Evolutionary conservation across 1,284 basidiomycete genomes (phyloP).

Genomic region (Boletus smithii): DNA sequence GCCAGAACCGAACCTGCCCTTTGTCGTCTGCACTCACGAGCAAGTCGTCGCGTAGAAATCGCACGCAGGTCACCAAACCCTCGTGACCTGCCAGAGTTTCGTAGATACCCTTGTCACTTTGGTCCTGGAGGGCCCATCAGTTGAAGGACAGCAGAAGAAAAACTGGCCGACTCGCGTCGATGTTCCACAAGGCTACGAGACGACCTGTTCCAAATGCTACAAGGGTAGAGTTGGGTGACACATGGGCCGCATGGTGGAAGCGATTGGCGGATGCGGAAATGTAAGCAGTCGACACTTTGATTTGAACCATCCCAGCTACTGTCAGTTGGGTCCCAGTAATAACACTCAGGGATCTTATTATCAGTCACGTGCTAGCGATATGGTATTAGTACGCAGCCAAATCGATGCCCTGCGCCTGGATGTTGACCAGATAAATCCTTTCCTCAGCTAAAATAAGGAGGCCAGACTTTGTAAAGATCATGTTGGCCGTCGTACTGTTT

Average conservation of each 20-base stretch:
- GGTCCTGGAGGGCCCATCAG: constrained; percentile 40
- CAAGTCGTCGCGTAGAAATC: constrained; percentile 49
- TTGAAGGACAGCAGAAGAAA: neutral
- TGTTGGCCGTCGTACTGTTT: constrained; percentile 56
- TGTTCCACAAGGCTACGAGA: constrained; percentile 77
- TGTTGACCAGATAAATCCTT: constrained; percentile 15
- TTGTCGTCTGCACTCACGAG: constrained; percentile 74
- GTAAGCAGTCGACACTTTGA: constrained; percentile 46
- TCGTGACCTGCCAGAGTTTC: constrained; percentile 74
- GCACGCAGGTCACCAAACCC: constrained; percentile 73
- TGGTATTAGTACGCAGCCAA: constrained; percentile 2
- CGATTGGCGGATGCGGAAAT: constrained; percentile 80
- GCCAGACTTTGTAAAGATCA: constrained; percentile 47
- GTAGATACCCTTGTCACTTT: constrained; percentile 52
- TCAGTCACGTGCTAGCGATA: constrained; percentile 6
- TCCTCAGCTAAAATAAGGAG: constrained; percentile 17
- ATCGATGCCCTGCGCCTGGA: constrained; percentile 14
- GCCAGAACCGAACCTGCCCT: constrained; percentile 62
- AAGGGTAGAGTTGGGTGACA: constrained; percentile 48
- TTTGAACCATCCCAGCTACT: constrained; percentile 13
- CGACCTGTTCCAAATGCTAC: constrained; percentile 79
- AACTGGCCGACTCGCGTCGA: constrained; percentile 41
- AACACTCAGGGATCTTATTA: too few relatives aligned
- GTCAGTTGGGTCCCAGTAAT: too few relatives aligned
- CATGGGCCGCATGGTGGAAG: constrained; percentile 61